Conservation (phyloP, 2,329 filamentous ascomycete genomes). For the Colletotrichum scovillei region DNA sequence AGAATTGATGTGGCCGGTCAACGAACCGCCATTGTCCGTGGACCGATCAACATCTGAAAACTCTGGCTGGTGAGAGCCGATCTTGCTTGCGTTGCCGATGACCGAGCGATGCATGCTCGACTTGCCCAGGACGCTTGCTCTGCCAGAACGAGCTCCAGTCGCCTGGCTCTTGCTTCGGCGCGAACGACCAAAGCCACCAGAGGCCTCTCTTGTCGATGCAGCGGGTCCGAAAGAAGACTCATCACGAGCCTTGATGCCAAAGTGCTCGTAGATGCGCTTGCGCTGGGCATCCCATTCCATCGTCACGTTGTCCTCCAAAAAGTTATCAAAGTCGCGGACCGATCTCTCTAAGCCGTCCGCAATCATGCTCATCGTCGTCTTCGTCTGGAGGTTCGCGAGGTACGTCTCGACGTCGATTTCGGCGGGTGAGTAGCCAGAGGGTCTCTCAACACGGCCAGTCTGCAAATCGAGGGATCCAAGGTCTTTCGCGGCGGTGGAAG, state of each 20-base stretch:
- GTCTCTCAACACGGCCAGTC: constrained; percentile 57
- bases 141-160: constrained; percentile 68
- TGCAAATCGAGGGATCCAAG: constrained; percentile 81
- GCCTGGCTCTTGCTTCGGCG: constrained; percentile 61
- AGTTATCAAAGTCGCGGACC: constrained; percentile 90
- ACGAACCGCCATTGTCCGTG: constrained; percentile 57
- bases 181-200: constrained; percentile 71
- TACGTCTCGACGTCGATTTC: constrained; percentile 83
- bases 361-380: constrained; percentile 92
- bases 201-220: constrained; percentile 56
- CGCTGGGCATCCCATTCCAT: constrained; percentile 97
- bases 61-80: constrained; percentile 66
- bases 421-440: constrained; percentile 53
- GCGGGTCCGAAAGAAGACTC: constrained; percentile 49
- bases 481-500: constrained; percentile 85
- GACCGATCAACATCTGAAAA: constrained; percentile 77
- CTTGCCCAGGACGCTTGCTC: constrained; percentile 60
- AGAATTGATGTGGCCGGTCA: constrained; percentile 62
- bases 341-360: constrained; percentile 90
- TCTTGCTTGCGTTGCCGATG: constrained; percentile 81
- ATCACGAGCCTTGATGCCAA: constrained; percentile 80
- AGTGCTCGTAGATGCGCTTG: constrained; percentile 94
- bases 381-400: constrained; percentile 86
- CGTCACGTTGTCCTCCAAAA: constrained; percentile 93
- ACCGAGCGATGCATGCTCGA: constrained; percentile 85